Percentiles rank a stretch among this genome's conserved stretches.
Conservation (phyloP, 768 basidiomycete genomes). For the Tulasnella sp. region DNA sequence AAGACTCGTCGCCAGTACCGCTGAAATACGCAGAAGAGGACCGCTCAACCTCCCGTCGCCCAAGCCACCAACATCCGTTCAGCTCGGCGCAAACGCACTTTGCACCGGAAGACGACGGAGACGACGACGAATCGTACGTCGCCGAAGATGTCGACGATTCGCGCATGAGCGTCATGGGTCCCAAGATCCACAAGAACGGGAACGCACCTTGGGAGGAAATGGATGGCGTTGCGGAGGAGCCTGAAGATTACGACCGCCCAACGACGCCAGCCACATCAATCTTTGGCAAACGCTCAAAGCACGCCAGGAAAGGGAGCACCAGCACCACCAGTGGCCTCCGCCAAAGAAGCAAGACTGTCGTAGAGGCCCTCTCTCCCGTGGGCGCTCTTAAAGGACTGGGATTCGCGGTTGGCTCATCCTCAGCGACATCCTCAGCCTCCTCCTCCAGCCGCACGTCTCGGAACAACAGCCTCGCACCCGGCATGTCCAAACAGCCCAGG, state of each 20-base stretch:
- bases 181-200: conserved; percentile 28
- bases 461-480: conserved; percentile 1
- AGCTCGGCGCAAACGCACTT: not conserved
- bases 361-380: not conserved
- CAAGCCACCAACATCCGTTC: not conserved
- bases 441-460: not conserved
- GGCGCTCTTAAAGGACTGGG: conserved; percentile 5
- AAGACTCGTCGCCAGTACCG: not conserved
- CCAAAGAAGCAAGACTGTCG: conserved; percentile 5
- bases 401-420: not conserved
- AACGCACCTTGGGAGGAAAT: conserved; percentile 23
- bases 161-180: conserved; percentile 26
- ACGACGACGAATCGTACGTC: not conserved
- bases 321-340: conserved; percentile 12
- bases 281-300: conserved; percentile 3
- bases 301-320: not conserved
- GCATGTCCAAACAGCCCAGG: not conserved
- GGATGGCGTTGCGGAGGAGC: conserved; percentile 15
- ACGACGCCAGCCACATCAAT: conserved; percentile 8
- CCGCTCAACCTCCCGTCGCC: not conserved
- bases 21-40: not conserved
- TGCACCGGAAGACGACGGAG: not conserved
- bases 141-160: not conserved
- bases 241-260: conserved; percentile 9
- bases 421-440: not conserved